phyloP scores from a whole-genome alignment of 768 basidiomycete species.

The Naganishia kalamii region DNA sequence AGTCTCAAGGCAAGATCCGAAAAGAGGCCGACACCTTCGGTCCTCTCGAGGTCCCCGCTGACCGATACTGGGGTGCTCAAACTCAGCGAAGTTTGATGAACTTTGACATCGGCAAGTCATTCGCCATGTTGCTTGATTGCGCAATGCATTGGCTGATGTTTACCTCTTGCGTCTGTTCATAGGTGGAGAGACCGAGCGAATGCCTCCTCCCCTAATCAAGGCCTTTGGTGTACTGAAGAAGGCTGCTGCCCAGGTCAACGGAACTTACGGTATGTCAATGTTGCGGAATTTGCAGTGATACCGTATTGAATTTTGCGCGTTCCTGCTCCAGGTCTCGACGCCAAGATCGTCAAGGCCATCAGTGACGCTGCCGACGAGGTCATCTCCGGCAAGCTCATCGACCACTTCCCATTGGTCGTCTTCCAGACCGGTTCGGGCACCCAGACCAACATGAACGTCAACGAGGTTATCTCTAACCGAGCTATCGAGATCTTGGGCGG shows the following conservation, averaged over 20 bases:
- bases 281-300: not conserved
- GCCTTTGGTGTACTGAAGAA: slow-evolving; percentile 97
- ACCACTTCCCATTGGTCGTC: slow-evolving; percentile 95
- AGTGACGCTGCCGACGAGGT: slow-evolving; percentile 93
- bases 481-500: slow-evolving; percentile 96
- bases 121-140: not conserved
- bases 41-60: slow-evolving; percentile 76
- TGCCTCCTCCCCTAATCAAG: slow-evolving; percentile 92
- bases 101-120: slow-evolving; percentile 76
- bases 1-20: slow-evolving; percentile 49
- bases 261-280: slow-evolving; percentile 59
- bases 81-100: slow-evolving; percentile 96
- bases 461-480: slow-evolving; percentile 98
- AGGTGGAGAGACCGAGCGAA: slow-evolving; percentile 75
- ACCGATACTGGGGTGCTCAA: slow-evolving; percentile 96
- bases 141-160: not conserved
- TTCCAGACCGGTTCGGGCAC: slow-evolving; percentile 99
- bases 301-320: not conserved
- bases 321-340: slow-evolving; percentile 55
- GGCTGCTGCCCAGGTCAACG: slow-evolving; percentile 86
- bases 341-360: slow-evolving; percentile 79
- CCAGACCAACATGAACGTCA: slow-evolving; percentile 98
- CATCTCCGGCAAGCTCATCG: slow-evolving; percentile 86
- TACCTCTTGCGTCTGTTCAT: not conserved
- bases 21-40: slow-evolving; percentile 92